Evolutionary conservation across 1,284 basidiomycete species (phyloP), one percentile per base, ranked within the genome.

Genomic region (Boletellus sp.): DNA sequence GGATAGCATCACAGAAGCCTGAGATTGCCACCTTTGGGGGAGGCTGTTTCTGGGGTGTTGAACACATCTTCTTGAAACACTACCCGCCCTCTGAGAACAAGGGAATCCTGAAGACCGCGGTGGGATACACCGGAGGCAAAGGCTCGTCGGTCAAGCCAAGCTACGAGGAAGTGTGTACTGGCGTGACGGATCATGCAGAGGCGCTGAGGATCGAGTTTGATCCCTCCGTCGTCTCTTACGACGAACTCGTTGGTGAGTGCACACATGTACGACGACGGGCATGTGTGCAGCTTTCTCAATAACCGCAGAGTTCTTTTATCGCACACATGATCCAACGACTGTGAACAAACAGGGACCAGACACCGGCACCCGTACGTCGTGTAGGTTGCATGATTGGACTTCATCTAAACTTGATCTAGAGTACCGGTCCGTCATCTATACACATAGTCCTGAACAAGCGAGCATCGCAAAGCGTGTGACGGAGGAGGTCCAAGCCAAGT

Each of bases 381-480:
- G 12, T 36, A 18, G 26, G 8, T 6, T 15, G 6, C 5, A 19
- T 6, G 15, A 16, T 30, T 10, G 19, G 3, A 38, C 5, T 37
- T 37, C 10, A 21, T n/a, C 47, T 60, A 18, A 58, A 8, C 16
- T 7, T 28, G 19, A 15, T 19, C 44, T 69, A 90, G 91, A 98
- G 71, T 98, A 98, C 72, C 90, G 96, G 49, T 94, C 92, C 3
- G 92, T 85, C 21, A 95, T 99, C 67, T 98, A 94, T 73, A 88
- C 83, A 38, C 77, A 91, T 63, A 80, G 83, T 2, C 76, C 81
- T 1, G 88, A 91, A 63, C 96, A 99, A 71, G 77, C 77, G 44
- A 69, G 77, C 43, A 81, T 85, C 44, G 95, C 93, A 1, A 78
- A 84, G 61, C 80, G 83, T 41, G 86, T 98, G 3, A 96, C 91